phyloP scores from a whole-genome alignment of 306 rosid species.

The Vigna hirtella region DNA sequence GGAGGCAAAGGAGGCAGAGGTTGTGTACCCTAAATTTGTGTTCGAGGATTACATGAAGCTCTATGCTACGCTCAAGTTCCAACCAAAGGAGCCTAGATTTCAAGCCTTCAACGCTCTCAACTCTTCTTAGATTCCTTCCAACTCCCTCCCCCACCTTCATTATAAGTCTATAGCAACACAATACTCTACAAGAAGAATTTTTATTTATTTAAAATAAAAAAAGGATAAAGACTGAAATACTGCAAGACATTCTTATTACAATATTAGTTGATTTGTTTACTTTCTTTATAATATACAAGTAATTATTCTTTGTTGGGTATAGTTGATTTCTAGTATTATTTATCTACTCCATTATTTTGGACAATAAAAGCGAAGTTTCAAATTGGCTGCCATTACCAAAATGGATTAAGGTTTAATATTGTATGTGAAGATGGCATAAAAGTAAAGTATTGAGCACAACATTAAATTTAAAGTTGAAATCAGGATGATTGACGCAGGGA shows the following conservation, averaged over 20 bases:
- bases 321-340: not conserved
- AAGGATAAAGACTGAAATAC: not conserved
- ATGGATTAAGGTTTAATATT: not conserved
- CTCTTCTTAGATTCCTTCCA: conserved; percentile 45
- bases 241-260: not conserved
- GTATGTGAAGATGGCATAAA: not conserved
- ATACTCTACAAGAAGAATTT: not conserved
- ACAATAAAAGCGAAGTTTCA: not conserved
- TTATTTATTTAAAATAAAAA: not conserved
- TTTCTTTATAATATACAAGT: not conserved
- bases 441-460: no score
- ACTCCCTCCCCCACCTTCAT: conserved; percentile 51
- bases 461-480: not conserved
- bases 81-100: conserved; percentile 82
- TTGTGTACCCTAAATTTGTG: conserved; percentile 70
- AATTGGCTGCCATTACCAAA: not conserved
- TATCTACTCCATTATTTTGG: not conserved
- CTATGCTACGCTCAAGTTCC: conserved; percentile 62
- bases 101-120: conserved; percentile 64
- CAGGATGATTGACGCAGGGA: not conserved
- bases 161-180: not conserved
- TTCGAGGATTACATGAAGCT: conserved; percentile 82
- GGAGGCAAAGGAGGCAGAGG: conserved; percentile 43
- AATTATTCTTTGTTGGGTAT: not conserved
- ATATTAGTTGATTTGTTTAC: not conserved